phyloP scores from a whole-genome alignment of 2,329 filamentous ascomycete genomes.

The Microsporum audouinii region DNA sequence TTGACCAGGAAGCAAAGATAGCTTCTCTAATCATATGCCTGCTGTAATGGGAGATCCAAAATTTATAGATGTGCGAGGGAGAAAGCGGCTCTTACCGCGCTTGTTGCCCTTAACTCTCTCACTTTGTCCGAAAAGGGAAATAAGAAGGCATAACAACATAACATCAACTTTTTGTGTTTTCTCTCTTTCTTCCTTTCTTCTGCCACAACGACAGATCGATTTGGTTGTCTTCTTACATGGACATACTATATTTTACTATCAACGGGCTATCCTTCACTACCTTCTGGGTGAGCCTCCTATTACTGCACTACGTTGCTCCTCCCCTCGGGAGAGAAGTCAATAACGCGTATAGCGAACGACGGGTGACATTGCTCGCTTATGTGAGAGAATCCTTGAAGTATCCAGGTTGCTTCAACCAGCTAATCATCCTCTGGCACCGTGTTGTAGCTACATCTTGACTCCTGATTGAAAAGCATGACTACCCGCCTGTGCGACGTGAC shows the following conservation, averaged over 20 bases:
- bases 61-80: too few relatives aligned
- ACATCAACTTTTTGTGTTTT: background rate
- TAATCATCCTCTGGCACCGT: background rate
- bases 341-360: background rate
- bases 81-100: background rate
- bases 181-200: background rate
- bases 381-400: background rate
- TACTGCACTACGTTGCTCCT: background rate
- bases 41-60: too few relatives aligned
- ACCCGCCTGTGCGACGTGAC: background rate
- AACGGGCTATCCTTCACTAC: background rate
- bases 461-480: background rate
- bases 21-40: too few relatives aligned
- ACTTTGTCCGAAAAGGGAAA: background rate
- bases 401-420: background rate
- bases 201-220: background rate
- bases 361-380: background rate
- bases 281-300: background rate
- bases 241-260: background rate
- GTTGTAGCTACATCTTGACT: background rate
- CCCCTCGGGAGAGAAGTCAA: background rate
- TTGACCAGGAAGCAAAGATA: too few relatives aligned
- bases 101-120: background rate
- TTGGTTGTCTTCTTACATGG: background rate
- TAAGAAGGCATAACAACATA: background rate